phyloP scores from a whole-genome alignment of 352 stramenopile genomes.

The Pythium brachiatum region DNA sequence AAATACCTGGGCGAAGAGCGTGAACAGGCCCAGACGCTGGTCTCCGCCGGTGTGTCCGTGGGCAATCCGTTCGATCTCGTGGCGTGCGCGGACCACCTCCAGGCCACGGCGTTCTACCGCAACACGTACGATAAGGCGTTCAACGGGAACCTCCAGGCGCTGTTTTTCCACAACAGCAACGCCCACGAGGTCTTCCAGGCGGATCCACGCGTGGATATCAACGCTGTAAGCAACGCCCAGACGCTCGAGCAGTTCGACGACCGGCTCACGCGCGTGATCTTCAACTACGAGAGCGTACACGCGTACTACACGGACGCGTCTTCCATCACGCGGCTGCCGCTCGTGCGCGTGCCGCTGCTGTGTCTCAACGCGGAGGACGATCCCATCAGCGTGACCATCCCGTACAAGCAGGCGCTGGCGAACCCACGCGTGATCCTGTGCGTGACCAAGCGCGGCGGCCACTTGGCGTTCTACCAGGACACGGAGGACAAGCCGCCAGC shows the following conservation, averaged over 20 bases:
- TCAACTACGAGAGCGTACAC: constrained; percentile 55
- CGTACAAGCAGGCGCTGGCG: constrained; percentile 29
- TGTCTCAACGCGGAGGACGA: constrained; percentile 66
- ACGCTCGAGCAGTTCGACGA: constrained; percentile 66
- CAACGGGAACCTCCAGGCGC: constrained; percentile 40
- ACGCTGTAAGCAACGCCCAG: constrained; percentile 30
- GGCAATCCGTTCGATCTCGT: constrained; percentile 70
- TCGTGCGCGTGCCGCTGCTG: constrained; percentile 51
- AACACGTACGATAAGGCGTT: constrained; percentile 55
- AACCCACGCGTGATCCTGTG: constrained; percentile 68
- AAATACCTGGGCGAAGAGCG: constrained; percentile 70
- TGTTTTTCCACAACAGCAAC: constrained; percentile 70
- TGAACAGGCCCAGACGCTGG: constrained; percentile 26
- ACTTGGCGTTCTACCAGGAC: constrained; percentile 69
- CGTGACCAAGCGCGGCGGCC: constrained; percentile 58
- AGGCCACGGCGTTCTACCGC: constrained; percentile 45
- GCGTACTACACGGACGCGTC: constrained; percentile 62
- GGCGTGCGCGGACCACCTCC: constrained; percentile 44
- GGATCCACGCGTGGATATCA: constrained; percentile 45
- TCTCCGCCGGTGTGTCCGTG: constrained; percentile 52
- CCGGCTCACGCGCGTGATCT: constrained; percentile 52
- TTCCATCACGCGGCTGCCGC: constrained; percentile 31
- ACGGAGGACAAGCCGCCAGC: constrained; percentile 5
- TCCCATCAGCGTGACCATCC: constrained; percentile 52
- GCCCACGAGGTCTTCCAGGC: constrained; percentile 52